Evolutionary conservation across 768 basidiomycete species (phyloP), one percentile per base, ranked within the genome.

Genomic region (Suillus spraguei): DNA sequence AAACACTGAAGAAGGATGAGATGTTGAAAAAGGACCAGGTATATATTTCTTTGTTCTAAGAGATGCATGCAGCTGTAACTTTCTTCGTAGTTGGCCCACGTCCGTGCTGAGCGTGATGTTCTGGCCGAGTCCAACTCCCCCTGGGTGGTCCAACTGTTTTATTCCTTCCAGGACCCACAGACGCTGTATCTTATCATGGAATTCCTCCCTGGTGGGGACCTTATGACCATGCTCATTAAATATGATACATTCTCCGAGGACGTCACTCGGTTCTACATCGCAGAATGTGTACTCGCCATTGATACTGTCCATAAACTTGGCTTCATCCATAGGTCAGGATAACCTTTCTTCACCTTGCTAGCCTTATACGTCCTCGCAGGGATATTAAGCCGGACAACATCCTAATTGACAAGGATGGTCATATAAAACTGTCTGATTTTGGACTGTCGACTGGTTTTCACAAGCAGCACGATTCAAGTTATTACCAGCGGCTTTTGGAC

Each of bases 11-110:
- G 78, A 99, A 99, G 81, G 91, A 91, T 56, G 97, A 98, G 75
- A 99, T 99, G 97, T 85, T 99, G 76, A 97, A 98, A 79, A 97
- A 97, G 76, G 97, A 99, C 72, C 97, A 99, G 83, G 96, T 92
- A 64, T 54, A 85, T 66, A 46, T 59, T 20, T 49, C 58, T 24
- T 33, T 14, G 55, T 17, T 33, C 38, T 49, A 38, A 16, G 41
- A n/a, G 32, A 39, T 44, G 36, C 66, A 50, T 56, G 33, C 60
- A 20, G 53, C 50, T 66, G 42, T 52, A 59, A 14, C 50, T 52
- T 36, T 35, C 38, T 55, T 50, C 7, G 39, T 68, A 99, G 97
- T 84, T 99, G 55, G 97, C 97, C 16, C 97, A 99, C 76, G 97
- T 99, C 60, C 89, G 97, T 72, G 97, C 97, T 24, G 97, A 99